phyloP scores from a whole-genome alignment of 1,284 basidiomycete genomes.

The Ceratobasidium sp. region DNA sequence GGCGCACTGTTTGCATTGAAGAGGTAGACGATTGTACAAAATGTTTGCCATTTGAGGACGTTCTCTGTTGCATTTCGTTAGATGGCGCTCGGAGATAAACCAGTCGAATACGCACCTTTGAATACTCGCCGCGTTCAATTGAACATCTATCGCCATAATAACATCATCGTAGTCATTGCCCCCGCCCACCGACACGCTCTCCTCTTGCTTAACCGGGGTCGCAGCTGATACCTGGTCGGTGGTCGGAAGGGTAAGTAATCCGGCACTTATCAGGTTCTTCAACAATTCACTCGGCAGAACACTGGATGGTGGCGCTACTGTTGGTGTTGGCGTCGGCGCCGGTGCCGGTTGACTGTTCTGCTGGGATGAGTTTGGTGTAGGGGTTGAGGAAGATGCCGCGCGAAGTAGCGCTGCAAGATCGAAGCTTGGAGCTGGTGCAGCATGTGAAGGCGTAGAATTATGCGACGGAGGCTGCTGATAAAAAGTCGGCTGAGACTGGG shows the following conservation, averaged over 20 bases:
- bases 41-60: slow-evolving; percentile 67
- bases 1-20: slow-evolving; percentile 94
- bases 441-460: neutral
- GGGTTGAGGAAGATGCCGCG: slow-evolving; percentile 8
- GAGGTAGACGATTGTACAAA: slow-evolving; percentile 75
- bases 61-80: slow-evolving; percentile 56
- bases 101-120: slow-evolving; percentile 61
- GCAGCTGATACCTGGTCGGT: slow-evolving; percentile 47
- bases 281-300: slow-evolving; percentile 41
- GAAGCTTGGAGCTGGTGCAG: slow-evolving; percentile 39
- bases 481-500: neutral
- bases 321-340: slow-evolving; percentile 39
- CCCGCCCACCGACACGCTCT: slow-evolving; percentile 57
- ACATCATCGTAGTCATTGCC: slow-evolving; percentile 70
- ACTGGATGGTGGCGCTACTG: slow-evolving; percentile 42
- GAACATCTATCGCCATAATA: slow-evolving; percentile 73
- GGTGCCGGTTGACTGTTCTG: slow-evolving; percentile 21
- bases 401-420: slow-evolving; percentile 30
- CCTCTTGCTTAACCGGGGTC: slow-evolving; percentile 52
- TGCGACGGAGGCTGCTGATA: slow-evolving; percentile 35
- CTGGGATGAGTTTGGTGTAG: slow-evolving; percentile 9
- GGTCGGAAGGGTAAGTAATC: slow-evolving; percentile 18
- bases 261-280: slow-evolving; percentile 35
- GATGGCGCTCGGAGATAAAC: neutral
- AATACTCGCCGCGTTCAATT: slow-evolving; percentile 74